Base-by-base conservation (phyloP, 1,139 yeast genomes). In the Hansenula sp. region DNA sequence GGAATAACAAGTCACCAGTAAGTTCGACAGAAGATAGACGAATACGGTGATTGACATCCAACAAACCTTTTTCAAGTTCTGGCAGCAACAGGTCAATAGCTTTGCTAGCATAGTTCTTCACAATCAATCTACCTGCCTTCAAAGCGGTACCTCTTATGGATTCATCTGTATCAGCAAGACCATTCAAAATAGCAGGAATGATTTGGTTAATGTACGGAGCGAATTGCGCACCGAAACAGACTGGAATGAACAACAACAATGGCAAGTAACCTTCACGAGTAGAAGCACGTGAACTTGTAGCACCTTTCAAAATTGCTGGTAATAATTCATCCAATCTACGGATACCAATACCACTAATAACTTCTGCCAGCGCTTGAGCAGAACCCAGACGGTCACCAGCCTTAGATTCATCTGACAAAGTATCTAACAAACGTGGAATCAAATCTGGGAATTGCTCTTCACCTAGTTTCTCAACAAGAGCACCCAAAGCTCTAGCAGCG, bases 281-380 rank as follows among this genome's bases (percentile, higher is more conserved):
- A 62, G 83, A 81, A 21, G 83, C 62, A 58, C 85, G 78, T 25
- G 83, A 61, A 39, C 82, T 77, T 21, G 81, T 70, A 27, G 96
- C 86, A 57, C 84, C 84, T n/a, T 78, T 67, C 55, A 93, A 74
- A 52, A 94, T 84, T 3, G 73, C 65, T 33, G 99, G 99, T 49
- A 94, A 69, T 58, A 91, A 67, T 56, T 90, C 97, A 54, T 93
- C 99, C 63, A 94, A 74, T 60, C 89, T 90, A 50, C 80, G 70
- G 42, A 89, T 68, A 55, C 99, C 99, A 48, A 94, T 76, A 50
- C 99, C 99, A 58, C 89, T 82, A 44, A 90, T 77, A 52, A 93
- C 96, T 66, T 94, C 99, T 27, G 97, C 81, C 49, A 93, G 76
- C 1, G 96, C 99, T 70, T 94, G 99, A 0, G 99, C 99, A 45